Base-by-base conservation (phyloP, 768 basidiomycete genomes). In the Leucocoprinus leucothites region DNA sequence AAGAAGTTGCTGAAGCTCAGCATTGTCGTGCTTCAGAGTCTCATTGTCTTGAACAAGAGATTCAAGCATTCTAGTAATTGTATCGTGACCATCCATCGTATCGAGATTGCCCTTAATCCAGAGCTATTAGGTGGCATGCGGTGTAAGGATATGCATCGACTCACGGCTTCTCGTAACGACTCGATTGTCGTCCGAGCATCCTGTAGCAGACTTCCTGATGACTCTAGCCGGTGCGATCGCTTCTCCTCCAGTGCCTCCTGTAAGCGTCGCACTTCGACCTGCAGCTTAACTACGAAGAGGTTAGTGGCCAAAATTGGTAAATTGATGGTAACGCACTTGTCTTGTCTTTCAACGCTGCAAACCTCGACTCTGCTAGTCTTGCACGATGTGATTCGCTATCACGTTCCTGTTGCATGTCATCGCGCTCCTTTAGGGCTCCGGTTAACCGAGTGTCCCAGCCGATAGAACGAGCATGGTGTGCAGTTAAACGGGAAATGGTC, bases 41-140 rank as follows among this genome's bases (percentile, higher is more conserved):
- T 94, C 90, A 62, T 94, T 96, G 62, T 91, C 90, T 31, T 85
- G 82, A 7, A 94, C 92, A 26, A 96, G 75, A n/a, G 86, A 84
- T 65, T 93, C 91, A 13, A 97, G 72, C 11, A 94, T 84, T 51
- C 76, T 73, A 31, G 78, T 83, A 16, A 91, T 71, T 62, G 89
- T 87, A 14, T 78, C 68, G 51, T 85, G 77, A 46, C 84, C 82
- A 22, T 68, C 64, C 58, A 71, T 65, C 13, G 75, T 71, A 31
- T 77, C 67, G 48, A 71, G 64, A 22, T 73, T 69, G 18, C 74
- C 57, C 68, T 80, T 31, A 31, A 69, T 77, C 54, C 61, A 71
- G 36, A 67, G 53, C 49, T 52, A 56, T 47, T 51, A 43, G 35
- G 21, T 24, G 36, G 25, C 8, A 38, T 43, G 9, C 21, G 24